Conservation (phyloP, 331 rosid genomes). For the Malus hybrid region DNA sequence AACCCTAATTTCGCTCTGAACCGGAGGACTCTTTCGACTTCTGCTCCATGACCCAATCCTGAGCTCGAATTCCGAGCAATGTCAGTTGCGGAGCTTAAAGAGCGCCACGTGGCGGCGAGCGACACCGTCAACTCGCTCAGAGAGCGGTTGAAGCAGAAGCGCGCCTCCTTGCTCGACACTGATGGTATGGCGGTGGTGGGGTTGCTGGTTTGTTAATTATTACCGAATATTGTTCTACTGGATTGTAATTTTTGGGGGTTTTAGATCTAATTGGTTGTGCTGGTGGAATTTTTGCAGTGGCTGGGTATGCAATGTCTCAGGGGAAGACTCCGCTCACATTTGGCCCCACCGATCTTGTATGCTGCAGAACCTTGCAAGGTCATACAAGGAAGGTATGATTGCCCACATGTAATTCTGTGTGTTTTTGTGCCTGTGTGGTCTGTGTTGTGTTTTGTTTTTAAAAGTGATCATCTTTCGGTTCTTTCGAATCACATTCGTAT, state of each 20-base stretch:
- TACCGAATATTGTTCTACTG: neutral
- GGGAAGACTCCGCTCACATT: conserved; percentile 65
- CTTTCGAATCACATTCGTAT: neutral
- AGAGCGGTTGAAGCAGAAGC: conserved; percentile 65
- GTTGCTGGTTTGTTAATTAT: neutral
- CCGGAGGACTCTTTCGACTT: neutral
- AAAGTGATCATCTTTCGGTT: neutral
- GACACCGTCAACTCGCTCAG: conserved; percentile 78
- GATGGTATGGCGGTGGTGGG: conserved; percentile 34
- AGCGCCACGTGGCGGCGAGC: conserved; percentile 71
- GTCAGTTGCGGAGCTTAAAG: conserved; percentile 90
- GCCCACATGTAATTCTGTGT: neutral
- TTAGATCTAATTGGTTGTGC: conserved; percentile 27
- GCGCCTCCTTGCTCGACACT: conserved; percentile 77
- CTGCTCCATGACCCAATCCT: conserved; percentile 10
- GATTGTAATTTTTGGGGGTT: neutral
- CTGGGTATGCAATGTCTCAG: conserved; percentile 60
- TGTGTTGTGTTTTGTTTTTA: neutral
- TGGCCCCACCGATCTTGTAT: conserved; percentile 91
- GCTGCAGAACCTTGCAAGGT: conserved; percentile 92
- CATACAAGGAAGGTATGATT: conserved; percentile 68
- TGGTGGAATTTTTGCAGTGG: conserved; percentile 38
- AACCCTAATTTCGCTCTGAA: conserved; percentile 14
- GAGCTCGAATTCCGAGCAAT: conserved; percentile 29
- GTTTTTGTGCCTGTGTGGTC: neutral